Base-by-base conservation (phyloP, 495 filamentous ascomycete species). In the Oidiodendron maius region DNA sequence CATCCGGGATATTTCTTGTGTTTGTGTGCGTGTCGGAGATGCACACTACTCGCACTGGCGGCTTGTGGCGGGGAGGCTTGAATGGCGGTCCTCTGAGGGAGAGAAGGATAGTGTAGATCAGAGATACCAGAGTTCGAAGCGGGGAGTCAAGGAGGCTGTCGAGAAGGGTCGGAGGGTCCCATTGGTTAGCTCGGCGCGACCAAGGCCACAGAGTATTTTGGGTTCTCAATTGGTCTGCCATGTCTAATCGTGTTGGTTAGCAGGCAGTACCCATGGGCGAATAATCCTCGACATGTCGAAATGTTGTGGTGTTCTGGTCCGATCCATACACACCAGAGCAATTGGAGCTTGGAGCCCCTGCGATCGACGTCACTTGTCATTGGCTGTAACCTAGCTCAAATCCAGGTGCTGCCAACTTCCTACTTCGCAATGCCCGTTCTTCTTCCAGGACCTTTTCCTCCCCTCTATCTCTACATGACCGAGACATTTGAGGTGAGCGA, bases 1-100 rank as follows among this genome's bases (percentile, higher is more conserved):
- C 91, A 18, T 78, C 64, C 0, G 89, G 88, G 0, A 95, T 65
- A 0, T 57, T 42, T 20, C 77, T 61, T 21, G 79, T 79, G 62
- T 80, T 69, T 16, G 51, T 55, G 61, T 97, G 91, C 6, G 91
- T 96, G 64, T 97, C 91, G 1, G 89, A 93, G 30, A 97, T 82
- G 60, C 86, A 95, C 41, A 96, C 84, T 26, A 97, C 75, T 26
- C 82, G 77, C 55, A 95, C 83, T 0, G 78, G 71, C 0, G 63
- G 69, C 12, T 65, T 63, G 38, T 70, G 59, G 22, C 69, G 67
- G 1, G 79, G 72, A 13, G 77, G 69, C 4, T 64, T 68, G 44
- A 74, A 75, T 3, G 84, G 75, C 30, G 73, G 63, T 0, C 82
- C 78, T 20, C 86, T 80, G 15, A 91, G 73, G 55, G 68, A 73